A percentile compares a stretch with the other conserved stretches of the same genome.
Evolutionary conservation across 805 yeast species (phyloP).

Genomic region (Saccharomycopsis sp.): DNA sequence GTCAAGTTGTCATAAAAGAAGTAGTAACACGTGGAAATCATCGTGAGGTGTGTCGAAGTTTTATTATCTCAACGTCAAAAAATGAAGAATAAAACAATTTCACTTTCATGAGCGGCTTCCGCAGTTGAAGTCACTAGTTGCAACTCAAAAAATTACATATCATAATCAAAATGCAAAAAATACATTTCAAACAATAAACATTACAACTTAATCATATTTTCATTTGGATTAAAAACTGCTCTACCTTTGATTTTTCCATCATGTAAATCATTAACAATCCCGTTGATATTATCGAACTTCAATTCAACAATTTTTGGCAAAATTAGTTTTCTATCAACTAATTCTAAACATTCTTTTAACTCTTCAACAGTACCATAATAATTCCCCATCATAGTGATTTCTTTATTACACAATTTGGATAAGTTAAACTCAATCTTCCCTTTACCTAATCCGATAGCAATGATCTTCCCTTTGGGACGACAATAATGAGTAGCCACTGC

Average conservation of each 20-base stretch:
- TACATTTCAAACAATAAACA: background rate
- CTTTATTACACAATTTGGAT: conserved; percentile 31
- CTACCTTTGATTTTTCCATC: conserved; percentile 33
- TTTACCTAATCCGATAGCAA: conserved; percentile 35
- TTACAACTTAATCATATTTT: background rate
- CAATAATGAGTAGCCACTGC: conserved; percentile 25
- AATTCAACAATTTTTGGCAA: conserved; percentile 26
- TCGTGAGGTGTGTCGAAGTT: too few species aligned
- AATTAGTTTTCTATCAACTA: conserved; percentile 31
- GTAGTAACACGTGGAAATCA: too few species aligned
- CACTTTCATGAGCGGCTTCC: too few species aligned
- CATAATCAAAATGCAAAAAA: too few species aligned
- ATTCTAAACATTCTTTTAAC: conserved; percentile 32
- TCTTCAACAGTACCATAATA: conserved; percentile 37
- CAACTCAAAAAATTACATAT: too few species aligned
- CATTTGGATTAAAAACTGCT: conserved; percentile 23
- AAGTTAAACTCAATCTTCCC: conserved; percentile 25
- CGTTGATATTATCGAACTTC: conserved; percentile 29
- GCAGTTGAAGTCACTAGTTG: too few species aligned
- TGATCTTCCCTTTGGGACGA: conserved; percentile 28
- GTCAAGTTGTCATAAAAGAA: too few species aligned
- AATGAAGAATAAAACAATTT: too few species aligned
- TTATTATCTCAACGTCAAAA: too few species aligned
- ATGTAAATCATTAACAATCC: conserved; percentile 27
- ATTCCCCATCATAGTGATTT: conserved; percentile 29